Evolutionary conservation across 257 asterid genomes (phyloP).

Genomic region (Solanum chaucha): DNA sequence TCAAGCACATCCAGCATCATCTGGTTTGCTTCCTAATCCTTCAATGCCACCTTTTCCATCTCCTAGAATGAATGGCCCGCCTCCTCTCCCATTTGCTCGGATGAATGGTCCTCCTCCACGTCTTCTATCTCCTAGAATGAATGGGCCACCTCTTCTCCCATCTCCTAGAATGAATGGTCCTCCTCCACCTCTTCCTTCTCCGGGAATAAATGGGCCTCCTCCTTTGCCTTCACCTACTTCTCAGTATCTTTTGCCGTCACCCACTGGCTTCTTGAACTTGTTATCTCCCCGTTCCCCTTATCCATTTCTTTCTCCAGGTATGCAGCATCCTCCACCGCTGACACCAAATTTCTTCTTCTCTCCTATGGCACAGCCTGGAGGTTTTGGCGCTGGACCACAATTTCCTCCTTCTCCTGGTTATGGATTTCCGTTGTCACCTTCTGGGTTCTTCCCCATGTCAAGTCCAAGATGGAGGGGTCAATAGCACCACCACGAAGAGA

Average conservation of each 20-base stretch:
- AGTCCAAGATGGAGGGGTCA: conserved; percentile 92
- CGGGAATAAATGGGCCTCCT: conserved; percentile 47
- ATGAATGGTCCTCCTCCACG: conserved; percentile 45
- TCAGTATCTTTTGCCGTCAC: conserved; percentile 78
- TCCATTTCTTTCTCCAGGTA: conserved; percentile 80
- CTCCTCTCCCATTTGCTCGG: conserved; percentile 39
- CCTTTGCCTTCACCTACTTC: conserved; percentile 75
- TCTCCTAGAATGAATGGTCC: conserved; percentile 62
- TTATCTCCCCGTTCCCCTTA: conserved; percentile 77
- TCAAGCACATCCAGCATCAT: conserved; percentile 12
- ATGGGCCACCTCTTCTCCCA: conserved; percentile 40
- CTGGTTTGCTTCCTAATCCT: conserved; percentile 36
- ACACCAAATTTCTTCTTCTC: conserved; percentile 74
- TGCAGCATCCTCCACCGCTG: conserved; percentile 53
- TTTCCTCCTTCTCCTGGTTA: conserved; percentile 85
- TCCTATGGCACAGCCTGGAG: conserved; percentile 58
- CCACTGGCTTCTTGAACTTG: conserved; percentile 55
- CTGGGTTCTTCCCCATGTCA: conserved; percentile 55
- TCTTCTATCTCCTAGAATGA: conserved; percentile 41
- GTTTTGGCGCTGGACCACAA: conserved; percentile 72
- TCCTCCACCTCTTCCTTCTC: conserved; percentile 40
- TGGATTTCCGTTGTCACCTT: conserved; percentile 80
- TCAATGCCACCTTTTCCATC: conserved; percentile 27
- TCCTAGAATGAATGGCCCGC: conserved; percentile 48
- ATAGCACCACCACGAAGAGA: conserved; percentile 16